phyloP scores from a whole-genome alignment of 768 basidiomycete species.

The Guyanaporus albipodus region DNA sequence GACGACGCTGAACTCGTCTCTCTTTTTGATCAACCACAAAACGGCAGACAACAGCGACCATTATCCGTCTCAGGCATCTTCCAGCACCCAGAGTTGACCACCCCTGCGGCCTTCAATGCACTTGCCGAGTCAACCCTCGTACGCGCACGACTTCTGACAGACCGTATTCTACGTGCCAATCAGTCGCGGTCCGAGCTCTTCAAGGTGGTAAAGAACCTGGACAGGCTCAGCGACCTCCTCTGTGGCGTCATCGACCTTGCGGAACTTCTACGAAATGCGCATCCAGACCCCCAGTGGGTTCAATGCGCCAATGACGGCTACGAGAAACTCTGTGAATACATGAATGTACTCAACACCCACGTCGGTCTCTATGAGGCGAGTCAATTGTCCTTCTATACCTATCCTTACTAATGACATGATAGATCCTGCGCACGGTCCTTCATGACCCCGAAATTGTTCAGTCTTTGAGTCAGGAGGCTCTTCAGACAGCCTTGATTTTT shows the following conservation, averaged over 20 bases:
- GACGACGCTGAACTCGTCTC: conserved; percentile 66
- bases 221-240: conserved; percentile 91
- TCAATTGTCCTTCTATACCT: conserved; percentile 13
- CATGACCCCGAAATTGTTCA: conserved; percentile 62
- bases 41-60: conserved; percentile 35
- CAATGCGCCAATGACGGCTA: conserved; percentile 83
- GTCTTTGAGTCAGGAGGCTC: conserved; percentile 69
- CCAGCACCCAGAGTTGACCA: conserved; percentile 66
- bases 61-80: conserved; percentile 77
- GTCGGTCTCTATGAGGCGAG: conserved; percentile 85
- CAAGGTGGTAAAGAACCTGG: conserved; percentile 92
- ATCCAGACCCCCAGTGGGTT: conserved; percentile 84
- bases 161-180: conserved; percentile 73
- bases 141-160: conserved; percentile 78
- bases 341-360: conserved; percentile 96
- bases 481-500: conserved; percentile 87
- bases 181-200: conserved; percentile 71
- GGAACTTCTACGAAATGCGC: conserved; percentile 89
- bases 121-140: conserved; percentile 77
- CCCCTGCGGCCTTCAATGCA: conserved; percentile 63
- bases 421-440: conserved; percentile 72
- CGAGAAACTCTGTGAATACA: conserved; percentile 90
- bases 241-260: conserved; percentile 97
- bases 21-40: conserved; percentile 66
- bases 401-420: conserved; percentile 18